phyloP scores from a whole-genome alignment of 2,329 filamentous ascomycete genomes.

The Pestalotiopsis fici region DNA sequence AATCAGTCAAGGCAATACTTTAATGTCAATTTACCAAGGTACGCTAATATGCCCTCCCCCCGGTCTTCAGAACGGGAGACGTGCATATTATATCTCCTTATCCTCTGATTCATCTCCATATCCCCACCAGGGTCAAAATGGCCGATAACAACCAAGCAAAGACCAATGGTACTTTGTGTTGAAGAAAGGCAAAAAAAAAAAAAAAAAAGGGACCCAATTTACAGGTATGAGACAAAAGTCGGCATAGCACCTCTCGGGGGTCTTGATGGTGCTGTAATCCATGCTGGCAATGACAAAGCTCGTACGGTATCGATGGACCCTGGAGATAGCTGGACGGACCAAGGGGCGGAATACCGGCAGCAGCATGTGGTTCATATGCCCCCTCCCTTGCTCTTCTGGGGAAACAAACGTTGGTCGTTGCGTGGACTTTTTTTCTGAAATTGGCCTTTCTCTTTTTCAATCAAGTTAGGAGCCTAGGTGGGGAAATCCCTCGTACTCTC shows the following conservation, averaged over 20 bases:
- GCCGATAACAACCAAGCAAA: background rate
- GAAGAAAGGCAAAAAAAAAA: background rate
- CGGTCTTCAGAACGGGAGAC: background rate
- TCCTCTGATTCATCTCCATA: background rate
- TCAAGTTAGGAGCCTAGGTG: too few relatives aligned
- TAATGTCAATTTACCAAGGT: background rate
- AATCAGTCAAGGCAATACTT: background rate
- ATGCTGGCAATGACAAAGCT: background rate
- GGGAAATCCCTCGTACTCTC: too few relatives aligned
- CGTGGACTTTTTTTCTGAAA: too few relatives aligned
- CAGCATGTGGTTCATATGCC: background rate
- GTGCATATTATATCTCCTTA: background rate
- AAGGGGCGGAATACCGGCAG: background rate
- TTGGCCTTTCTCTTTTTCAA: too few relatives aligned
- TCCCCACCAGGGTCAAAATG: background rate
- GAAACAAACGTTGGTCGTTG: too few relatives aligned
- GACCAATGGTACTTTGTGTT: background rate
- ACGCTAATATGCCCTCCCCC: background rate
- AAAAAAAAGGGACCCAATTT: conserved; percentile 27
- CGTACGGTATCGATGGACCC: background rate
- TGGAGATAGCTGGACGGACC: background rate
- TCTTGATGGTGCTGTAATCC: conserved; percentile 53
- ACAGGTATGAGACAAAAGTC: conserved; percentile 92
- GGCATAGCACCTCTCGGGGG: conserved; percentile 76
- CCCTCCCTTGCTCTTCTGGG: too few relatives aligned